Base-by-base conservation (phyloP, 345 rosid genomes). In the Salix caprea region DNA sequence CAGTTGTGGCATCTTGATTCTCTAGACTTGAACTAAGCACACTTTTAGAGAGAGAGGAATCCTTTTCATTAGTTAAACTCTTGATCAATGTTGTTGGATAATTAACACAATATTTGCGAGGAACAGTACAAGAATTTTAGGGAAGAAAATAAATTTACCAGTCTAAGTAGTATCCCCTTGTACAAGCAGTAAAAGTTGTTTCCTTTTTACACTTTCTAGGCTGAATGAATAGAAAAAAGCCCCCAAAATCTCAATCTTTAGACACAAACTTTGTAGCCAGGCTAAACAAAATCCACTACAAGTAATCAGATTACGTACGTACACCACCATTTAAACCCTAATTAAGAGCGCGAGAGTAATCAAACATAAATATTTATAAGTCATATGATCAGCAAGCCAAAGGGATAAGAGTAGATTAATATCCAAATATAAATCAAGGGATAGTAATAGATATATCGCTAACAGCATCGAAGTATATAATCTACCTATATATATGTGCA, bases 251-350 rank as follows among this genome's bases (percentile, higher is more conserved):
- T 52, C n/a, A 54, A 3, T 56, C 62, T 56, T 24, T 65, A 50
- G 37, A 13, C 32, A 44, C 69, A 74, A n/a, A 74, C 6, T 12
- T 9, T 12, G 26, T 66, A 30, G 66, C 9, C 16, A 60, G 30
- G 61, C 68, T 30, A 68, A 30, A 54, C 8, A 42, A 64, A 58
- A 65, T 76, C 34, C 30, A 24, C 8, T 15, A 37, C 44, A 61
- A 19, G n/a, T 48, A 79, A 73, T 64, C 60, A 62, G 1, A 50
- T 24, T 7, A 19, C 46, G 37, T 21, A 7, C 11, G 24, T 21
- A 7, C 11, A n/a, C 26, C 23, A 34, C 6, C 37, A 16, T 23
- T 68, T 28, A 66, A 74, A 78, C 78, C 76, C 76, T 74, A 82
- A 58, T 56, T 42, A 5, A 74, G 28, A 16, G 56, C 23, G 3